Conservation (phyloP, 179 eudicot genomes). For the Silene vulgaris region DNA sequence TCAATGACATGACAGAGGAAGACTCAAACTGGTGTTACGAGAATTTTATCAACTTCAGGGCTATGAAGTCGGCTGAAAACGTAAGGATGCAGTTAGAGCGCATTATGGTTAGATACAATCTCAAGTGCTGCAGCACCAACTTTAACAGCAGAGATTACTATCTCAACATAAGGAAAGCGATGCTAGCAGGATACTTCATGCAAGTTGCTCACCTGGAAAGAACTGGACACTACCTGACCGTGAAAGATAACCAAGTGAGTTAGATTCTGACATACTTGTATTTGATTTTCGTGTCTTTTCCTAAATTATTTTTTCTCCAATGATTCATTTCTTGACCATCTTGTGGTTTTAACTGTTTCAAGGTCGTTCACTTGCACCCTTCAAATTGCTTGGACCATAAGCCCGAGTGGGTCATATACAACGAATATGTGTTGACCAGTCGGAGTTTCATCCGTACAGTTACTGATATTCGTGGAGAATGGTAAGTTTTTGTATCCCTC, state of each 20-base stretch:
- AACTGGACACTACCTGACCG: conserved; percentile 82
- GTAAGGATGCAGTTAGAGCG: conserved; percentile 92
- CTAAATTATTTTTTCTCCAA: not conserved
- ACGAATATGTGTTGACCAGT: conserved; percentile 85
- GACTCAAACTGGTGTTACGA: conserved; percentile 90
- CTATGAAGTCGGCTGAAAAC: conserved; percentile 84
- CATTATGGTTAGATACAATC: conserved; percentile 78
- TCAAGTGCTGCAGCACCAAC: conserved; percentile 83
- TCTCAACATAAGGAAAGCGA: conserved; percentile 86
- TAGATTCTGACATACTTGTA: not conserved
- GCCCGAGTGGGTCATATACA: conserved; percentile 98
- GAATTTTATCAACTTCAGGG: conserved; percentile 72
- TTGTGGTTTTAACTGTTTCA: not conserved
- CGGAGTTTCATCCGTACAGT: conserved; percentile 91
- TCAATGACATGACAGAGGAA: conserved; percentile 46
- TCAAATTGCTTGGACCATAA: conserved; percentile 95
- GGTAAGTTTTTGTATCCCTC: conserved; percentile 44
- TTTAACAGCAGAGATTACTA: conserved; percentile 93
- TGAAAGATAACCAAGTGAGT: conserved; percentile 87
- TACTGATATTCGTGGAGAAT: conserved; percentile 88
- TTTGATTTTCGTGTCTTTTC: not conserved
- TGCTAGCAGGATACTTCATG: conserved; percentile 96
- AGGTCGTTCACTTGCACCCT: conserved; percentile 94
- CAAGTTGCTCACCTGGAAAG: conserved; percentile 95
- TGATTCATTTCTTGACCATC: not conserved